These are phyloP conservation scores for Phytopythium delawarense DNA, from an alignment of 352 stramenopile genomes.

Conservation along the genomic window DNA sequence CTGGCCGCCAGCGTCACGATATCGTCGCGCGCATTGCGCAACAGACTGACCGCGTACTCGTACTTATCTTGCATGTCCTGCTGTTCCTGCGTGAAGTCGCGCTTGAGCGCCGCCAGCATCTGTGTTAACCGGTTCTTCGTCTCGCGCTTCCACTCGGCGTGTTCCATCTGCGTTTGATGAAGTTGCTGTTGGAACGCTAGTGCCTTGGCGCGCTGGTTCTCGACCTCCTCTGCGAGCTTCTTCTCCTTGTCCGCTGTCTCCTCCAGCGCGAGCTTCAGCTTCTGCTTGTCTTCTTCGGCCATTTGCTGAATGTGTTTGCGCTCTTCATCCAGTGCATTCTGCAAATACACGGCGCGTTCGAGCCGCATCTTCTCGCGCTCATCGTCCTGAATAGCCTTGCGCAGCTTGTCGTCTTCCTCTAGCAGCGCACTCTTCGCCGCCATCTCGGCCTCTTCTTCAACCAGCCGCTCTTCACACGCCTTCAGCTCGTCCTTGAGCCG, in stretches of 20 bases:
- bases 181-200: slow-evolving; percentile 58
- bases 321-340: slow-evolving; percentile 62
- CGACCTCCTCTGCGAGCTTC: slow-evolving; percentile 68
- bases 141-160: slow-evolving; percentile 49
- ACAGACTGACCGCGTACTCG: slow-evolving; percentile 36
- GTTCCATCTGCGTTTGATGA: slow-evolving; percentile 47
- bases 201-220: slow-evolving; percentile 44
- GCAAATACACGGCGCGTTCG: slow-evolving; percentile 57
- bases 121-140: slow-evolving; percentile 35
- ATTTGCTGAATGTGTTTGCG: slow-evolving; percentile 46
- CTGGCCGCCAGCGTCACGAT: slow-evolving; percentile 42
- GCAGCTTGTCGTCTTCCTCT: slow-evolving; percentile 73
- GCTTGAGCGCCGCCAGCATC: slow-evolving; percentile 47
- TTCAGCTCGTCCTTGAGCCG: slow-evolving; percentile 63
- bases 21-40: slow-evolving; percentile 61
- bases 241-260: slow-evolving; percentile 75
- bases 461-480: slow-evolving; percentile 51
- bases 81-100: slow-evolving; percentile 48
- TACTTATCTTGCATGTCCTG: slow-evolving; percentile 47
- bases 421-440: slow-evolving; percentile 68
- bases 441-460: slow-evolving; percentile 72
- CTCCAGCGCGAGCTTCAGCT: slow-evolving; percentile 36
- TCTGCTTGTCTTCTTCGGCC: slow-evolving; percentile 56
- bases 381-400: slow-evolving; percentile 72
- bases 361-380: slow-evolving; percentile 81